phyloP scores from a whole-genome alignment of 129 eudicot species.

The Escallonia rubra region DNA sequence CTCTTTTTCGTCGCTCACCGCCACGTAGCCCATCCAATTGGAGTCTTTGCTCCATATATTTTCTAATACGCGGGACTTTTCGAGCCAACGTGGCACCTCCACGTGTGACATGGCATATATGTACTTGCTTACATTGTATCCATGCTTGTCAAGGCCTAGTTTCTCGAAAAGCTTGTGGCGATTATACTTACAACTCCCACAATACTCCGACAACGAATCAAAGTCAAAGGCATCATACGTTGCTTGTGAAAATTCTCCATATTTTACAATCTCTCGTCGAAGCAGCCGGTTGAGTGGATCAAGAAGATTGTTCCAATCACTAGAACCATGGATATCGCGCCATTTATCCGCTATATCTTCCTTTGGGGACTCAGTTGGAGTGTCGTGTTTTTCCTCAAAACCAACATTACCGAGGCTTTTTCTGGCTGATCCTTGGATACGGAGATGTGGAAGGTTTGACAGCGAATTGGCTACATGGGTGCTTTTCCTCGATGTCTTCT shows the following conservation, averaged over 20 bases:
- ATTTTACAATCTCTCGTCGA: constrained; percentile 56
- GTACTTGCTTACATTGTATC: constrained; percentile 57
- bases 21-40: constrained; percentile 84
- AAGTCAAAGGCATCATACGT: constrained; percentile 76
- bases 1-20: constrained; percentile 57
- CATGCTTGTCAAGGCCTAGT: constrained; percentile 40
- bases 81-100: constrained; percentile 59
- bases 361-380: constrained; percentile 56
- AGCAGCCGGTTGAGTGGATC: constrained; percentile 56
- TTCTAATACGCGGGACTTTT: constrained; percentile 41
- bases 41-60: constrained; percentile 69
- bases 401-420: constrained; percentile 13
- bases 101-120: constrained; percentile 70
- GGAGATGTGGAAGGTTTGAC: constrained; percentile 40
- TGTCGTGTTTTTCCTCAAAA: constrained; percentile 36
- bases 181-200: constrained; percentile 65
- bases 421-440: constrained; percentile 37
- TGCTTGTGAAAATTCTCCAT: constrained; percentile 82
- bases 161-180: constrained; percentile 39
- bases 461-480: constrained; percentile 44
- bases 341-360: constrained; percentile 48
- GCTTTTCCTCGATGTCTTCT: constrained; percentile 23
- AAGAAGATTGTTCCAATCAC: constrained; percentile 62
- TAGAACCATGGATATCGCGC: constrained; percentile 62
- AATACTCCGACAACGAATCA: constrained; percentile 65